Base-by-base conservation (phyloP, 1,284 basidiomycete genomes). In the Ganoderma sinense region DNA sequence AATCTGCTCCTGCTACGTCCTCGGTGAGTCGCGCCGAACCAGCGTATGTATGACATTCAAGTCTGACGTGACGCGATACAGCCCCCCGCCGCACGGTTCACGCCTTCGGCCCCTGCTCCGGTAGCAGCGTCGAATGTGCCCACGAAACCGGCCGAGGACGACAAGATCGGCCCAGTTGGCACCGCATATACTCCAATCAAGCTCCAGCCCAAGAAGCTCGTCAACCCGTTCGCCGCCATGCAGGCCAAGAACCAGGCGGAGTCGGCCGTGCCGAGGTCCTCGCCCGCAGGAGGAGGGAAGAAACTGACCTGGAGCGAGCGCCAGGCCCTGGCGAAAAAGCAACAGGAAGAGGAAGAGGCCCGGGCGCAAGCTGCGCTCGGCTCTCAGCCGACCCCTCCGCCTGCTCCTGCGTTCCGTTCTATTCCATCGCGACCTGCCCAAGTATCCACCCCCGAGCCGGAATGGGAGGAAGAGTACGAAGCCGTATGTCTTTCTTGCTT, bases 221-320 rank as follows among this genome's bases (percentile, higher is more conserved):
- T 85, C 72, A 97, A 95, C 78, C 92, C 95, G 4, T 97, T 97
- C 75, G 89, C 88, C 23, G 86, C 85, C 13, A 85, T 87, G 62
- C 86, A 89, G 69, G 83, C 86, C 56, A 84, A 89, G 68, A 76
- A 84, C 76, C 72, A 77, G 56, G 60, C 83, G 72, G 71, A 79
- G 63, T 73, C 73, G 23, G 71, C 77, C 20, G 73, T 79, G 11
- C 73, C 77, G 8, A 76, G 20, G 73, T 77, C 73, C 74, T 64
- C 69, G 58, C 66, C 67, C 39, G 60, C 65, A 4, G 66, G 70
- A 53, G 73, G 77, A 71, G 68, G 78, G 4, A 94, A 94, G 85
- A 96, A 96, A 79, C 81, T 97, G 67, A 97, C 95, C 0, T 97
- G 96, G 96, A 92, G 89, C 71, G 94, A 97, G 80, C 86, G 96